Conservation (phyloP, 108 stramenopile genomes). For the Stephanodiscus minutulus region DNA sequence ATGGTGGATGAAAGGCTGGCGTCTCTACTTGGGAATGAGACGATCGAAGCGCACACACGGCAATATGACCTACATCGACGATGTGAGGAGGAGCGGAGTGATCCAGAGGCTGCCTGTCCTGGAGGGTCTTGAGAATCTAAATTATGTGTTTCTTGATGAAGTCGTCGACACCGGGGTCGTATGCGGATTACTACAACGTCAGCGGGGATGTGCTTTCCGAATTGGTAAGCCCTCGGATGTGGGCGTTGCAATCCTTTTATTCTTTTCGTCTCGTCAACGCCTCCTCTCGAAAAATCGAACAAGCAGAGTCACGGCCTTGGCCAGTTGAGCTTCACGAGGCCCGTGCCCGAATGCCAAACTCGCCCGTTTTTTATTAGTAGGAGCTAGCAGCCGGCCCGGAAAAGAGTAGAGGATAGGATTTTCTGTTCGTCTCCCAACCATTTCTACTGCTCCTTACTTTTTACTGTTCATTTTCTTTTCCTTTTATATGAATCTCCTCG, state of each 20-base stretch:
- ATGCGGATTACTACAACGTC: constrained; percentile 76
- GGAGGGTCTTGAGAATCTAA: constrained; percentile 49
- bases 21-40: constrained; percentile 53
- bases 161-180: constrained; percentile 75
- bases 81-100: constrained; percentile 55
- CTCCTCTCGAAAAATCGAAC: too few species aligned
- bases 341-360: constrained; percentile 39
- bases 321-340: constrained; percentile 75
- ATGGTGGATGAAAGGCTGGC: constrained; percentile 43
- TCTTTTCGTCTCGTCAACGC: too few species aligned
- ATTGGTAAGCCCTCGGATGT: constrained; percentile 51
- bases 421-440: neutral
- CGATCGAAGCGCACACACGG: constrained; percentile 57
- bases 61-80: constrained; percentile 55
- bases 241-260: too few species aligned
- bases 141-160: constrained; percentile 62
- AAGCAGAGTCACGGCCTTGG: constrained; percentile 71
- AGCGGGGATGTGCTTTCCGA: constrained; percentile 80
- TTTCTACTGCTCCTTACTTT: neutral
- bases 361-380: constrained; percentile 70
- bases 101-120: constrained; percentile 59
- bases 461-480: neutral
- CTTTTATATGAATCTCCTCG: neutral
- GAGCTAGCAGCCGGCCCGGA: constrained; percentile 88
- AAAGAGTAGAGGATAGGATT: constrained; percentile 33